Conservation (phyloP, 169 alveolate species). For the Blepharisma undulans region DNA sequence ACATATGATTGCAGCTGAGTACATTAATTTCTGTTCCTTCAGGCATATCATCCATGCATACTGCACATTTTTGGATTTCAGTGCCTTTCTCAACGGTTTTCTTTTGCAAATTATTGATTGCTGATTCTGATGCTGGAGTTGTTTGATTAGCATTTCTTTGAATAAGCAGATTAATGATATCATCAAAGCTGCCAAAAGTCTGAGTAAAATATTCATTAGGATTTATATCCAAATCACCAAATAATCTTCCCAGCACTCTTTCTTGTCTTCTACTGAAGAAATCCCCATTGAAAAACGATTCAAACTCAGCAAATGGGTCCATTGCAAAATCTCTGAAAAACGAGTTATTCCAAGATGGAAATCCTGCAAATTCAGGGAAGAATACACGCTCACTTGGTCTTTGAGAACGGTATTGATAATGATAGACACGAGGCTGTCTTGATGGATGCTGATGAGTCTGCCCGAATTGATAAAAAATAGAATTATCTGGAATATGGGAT, state of each 20-base stretch:
- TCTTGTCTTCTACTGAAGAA: background rate
- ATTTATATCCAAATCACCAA: background rate
- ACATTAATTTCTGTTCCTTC: background rate
- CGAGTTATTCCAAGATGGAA: background rate
- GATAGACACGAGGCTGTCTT: background rate
- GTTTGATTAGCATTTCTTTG: background rate
- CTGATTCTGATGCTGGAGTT: background rate
- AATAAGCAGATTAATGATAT: background rate
- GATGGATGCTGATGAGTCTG: background rate
- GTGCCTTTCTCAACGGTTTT: background rate
- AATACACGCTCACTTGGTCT: background rate
- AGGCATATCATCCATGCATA: background rate
- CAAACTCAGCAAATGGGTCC: background rate
- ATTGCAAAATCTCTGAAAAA: background rate
- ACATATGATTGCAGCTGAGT: conserved; percentile 64
- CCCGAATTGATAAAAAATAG: background rate
- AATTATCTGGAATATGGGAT: background rate
- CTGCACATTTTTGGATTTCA: background rate
- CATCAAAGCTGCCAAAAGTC: background rate
- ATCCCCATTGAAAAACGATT: background rate
- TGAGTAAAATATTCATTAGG: background rate
- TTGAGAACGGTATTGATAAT: background rate
- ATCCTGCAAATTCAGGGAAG: background rate
- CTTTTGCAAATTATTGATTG: background rate
- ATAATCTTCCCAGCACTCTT: background rate